Evolutionary conservation across 495 filamentous ascomycete genomes (phyloP).

Genomic region (Podospora australis): DNA sequence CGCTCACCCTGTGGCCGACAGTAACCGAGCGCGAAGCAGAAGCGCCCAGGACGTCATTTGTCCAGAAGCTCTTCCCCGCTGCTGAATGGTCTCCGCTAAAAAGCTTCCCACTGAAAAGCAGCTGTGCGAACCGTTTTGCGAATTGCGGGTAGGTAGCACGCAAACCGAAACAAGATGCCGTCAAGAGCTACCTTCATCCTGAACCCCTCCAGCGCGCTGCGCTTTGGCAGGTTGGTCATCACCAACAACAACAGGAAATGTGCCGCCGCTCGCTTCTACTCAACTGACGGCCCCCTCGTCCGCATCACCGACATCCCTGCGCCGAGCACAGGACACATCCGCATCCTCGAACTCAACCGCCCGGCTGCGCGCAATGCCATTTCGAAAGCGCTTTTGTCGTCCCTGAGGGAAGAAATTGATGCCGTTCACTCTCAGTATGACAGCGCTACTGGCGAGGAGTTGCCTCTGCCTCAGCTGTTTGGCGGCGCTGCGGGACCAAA

Average conservation of each 20-base stretch:
- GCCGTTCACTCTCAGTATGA: slow-evolving; percentile 62
- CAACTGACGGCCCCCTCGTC: slow-evolving; percentile 51
- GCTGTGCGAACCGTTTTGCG: not conserved
- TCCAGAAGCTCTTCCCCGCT: too few species aligned
- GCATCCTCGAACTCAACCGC: slow-evolving; percentile 79
- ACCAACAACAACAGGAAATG: slow-evolving; percentile 5
- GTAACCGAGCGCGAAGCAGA: too few species aligned
- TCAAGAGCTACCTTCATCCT: slow-evolving; percentile 2
- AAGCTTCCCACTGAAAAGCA: not conserved
- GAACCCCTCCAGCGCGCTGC: slow-evolving; percentile 3
- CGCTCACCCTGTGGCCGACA: too few species aligned
- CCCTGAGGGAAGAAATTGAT: slow-evolving; percentile 62
- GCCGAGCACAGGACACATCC: slow-evolving; percentile 75
- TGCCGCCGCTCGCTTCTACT: slow-evolving; percentile 22
- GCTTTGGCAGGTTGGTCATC: slow-evolving; percentile 4
- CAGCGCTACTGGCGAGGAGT: slow-evolving; percentile 43
- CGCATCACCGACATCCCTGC: slow-evolving; percentile 66
- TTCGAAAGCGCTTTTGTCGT: slow-evolving; percentile 65
- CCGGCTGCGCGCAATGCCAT: slow-evolving; percentile 84
- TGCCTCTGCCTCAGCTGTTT: slow-evolving; percentile 28
- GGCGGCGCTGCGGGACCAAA: slow-evolving; percentile 35
- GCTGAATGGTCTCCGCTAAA: too few species aligned
- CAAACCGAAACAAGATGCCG: slow-evolving; percentile 11
- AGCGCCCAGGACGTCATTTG: too few species aligned
- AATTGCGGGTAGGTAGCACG: not conserved